phyloP scores from a whole-genome alignment of 768 basidiomycete species.

The Tephrocybe sp. region DNA sequence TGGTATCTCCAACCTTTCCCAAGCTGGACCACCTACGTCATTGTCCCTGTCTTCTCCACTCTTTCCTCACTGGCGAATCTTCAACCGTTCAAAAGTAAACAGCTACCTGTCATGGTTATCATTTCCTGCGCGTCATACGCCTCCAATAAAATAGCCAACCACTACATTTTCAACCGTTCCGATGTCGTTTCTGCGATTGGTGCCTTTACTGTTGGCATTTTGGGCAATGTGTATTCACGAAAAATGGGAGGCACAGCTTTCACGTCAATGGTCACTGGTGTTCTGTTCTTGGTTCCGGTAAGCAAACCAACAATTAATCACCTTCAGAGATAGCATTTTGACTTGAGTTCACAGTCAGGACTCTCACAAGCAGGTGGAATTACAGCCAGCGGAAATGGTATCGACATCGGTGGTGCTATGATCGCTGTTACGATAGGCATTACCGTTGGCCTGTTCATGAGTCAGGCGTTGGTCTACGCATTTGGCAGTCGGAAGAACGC shows the following conservation, averaged over 20 bases:
- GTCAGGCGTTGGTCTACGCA: slow-evolving; percentile 82
- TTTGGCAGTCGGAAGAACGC: slow-evolving; percentile 84
- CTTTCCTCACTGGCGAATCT: slow-evolving; percentile 74
- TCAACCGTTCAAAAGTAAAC: slow-evolving; percentile 69
- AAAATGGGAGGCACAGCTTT: slow-evolving; percentile 85
- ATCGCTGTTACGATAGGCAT: slow-evolving; percentile 90
- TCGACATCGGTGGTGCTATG: slow-evolving; percentile 86
- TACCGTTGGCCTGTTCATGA: slow-evolving; percentile 87
- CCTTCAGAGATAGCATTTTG: slow-evolving; percentile 1
- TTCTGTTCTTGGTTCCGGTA: slow-evolving; percentile 84
- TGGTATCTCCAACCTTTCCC: slow-evolving; percentile 88
- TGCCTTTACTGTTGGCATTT: slow-evolving; percentile 74
- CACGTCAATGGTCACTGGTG: slow-evolving; percentile 88
- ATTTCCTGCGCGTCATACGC: slow-evolving; percentile 80
- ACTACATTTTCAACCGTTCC: slow-evolving; percentile 81
- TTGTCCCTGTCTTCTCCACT: slow-evolving; percentile 73
- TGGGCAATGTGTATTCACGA: slow-evolving; percentile 81
- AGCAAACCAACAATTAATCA: slow-evolving; percentile 27
- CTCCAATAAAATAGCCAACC: slow-evolving; percentile 79
- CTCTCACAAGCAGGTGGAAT: slow-evolving; percentile 86
- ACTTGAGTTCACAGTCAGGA: slow-evolving; percentile 52
- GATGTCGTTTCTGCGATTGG: slow-evolving; percentile 86
- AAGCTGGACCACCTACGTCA: slow-evolving; percentile 69
- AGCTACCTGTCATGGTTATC: slow-evolving; percentile 79
- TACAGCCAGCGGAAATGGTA: slow-evolving; percentile 74